phyloP scores from a whole-genome alignment of 2,329 filamentous ascomycete genomes.

The Pseudocercospora vitis region DNA sequence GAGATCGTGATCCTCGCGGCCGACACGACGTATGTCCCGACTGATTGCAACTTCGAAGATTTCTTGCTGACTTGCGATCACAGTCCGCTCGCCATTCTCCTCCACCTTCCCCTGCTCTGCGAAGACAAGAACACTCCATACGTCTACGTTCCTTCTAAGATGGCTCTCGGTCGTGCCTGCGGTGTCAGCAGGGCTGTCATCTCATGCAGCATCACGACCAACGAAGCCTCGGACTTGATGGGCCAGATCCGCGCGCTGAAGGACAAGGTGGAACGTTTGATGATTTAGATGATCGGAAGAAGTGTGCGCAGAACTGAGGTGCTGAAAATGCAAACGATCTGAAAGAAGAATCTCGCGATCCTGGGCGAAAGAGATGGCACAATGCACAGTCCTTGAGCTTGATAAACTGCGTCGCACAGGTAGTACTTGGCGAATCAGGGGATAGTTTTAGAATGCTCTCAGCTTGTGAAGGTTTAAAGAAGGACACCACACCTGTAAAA shows the following conservation, averaged over 20 bases:
- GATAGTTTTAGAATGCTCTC: no score
- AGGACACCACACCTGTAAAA: no score
- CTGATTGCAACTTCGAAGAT: no score
- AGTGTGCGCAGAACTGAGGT: background rate
- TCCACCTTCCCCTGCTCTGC: conserved; percentile 84
- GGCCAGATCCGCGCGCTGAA: conserved; percentile 84
- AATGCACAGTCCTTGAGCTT: no score
- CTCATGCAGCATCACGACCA: conserved; percentile 81
- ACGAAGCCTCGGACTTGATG: conserved; percentile 84
- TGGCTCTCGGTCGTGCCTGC: conserved; percentile 82
- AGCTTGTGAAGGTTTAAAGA: no score
- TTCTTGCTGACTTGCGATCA: no score
- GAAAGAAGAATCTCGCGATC: no score
- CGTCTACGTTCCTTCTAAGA: conserved; percentile 62
- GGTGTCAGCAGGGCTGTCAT: conserved; percentile 89
- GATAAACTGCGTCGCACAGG: no score
- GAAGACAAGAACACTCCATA: conserved; percentile 72
- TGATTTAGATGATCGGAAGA: conserved; percentile 61
- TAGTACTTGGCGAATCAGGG: no score
- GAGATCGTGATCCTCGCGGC: conserved; percentile 88
- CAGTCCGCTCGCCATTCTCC: conserved; percentile 78
- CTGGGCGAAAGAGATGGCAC: no score
- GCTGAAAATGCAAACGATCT: background rate
- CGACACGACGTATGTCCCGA: conserved; percentile 61
- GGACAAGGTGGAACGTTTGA: conserved; percentile 93